phyloP scores from a whole-genome alignment of 176 grass and related monocot species.

The Microstegium vimineum region DNA sequence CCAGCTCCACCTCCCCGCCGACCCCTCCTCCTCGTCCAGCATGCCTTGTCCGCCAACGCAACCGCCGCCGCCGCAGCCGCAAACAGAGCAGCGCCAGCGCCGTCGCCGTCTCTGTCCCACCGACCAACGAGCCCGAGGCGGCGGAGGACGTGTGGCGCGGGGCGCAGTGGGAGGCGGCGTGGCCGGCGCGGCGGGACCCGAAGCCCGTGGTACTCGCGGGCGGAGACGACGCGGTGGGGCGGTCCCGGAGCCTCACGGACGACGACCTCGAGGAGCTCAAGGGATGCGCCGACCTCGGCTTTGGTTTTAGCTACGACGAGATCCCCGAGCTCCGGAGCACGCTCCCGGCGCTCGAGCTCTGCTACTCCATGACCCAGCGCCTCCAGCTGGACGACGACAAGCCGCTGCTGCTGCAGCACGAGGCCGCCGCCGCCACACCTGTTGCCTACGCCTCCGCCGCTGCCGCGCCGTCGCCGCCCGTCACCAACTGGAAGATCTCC shows the following conservation, averaged over 20 bases:
- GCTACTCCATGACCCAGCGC: constrained; percentile 44
- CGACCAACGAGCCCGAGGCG: background rate
- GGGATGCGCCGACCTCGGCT: constrained; percentile 19
- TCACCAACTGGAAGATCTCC: constrained; percentile 50
- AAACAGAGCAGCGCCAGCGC: background rate
- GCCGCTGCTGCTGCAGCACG: background rate
- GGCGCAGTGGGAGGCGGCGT: constrained; percentile 5
- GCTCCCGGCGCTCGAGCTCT: constrained; percentile 42
- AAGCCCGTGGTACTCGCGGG: background rate
- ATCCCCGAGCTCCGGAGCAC: constrained; percentile 37
- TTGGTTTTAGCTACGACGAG: constrained; percentile 50
- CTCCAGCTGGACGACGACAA: constrained; percentile 5
- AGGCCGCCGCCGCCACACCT: background rate
- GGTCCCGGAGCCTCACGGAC: constrained; percentile 33
- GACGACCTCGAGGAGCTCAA: constrained; percentile 46
- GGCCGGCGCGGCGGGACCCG: background rate
- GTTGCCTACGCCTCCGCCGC: background rate
- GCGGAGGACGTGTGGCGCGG: constrained; percentile 43
- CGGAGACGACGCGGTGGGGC: background rate
- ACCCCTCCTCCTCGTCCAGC: background rate
- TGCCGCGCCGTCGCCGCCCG: background rate
- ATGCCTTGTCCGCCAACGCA: background rate
- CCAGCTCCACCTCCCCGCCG: background rate
- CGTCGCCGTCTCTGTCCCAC: fast-evolving
- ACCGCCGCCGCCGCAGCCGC: background rate